Evolutionary conservation across 108 stramenopile genomes (phyloP), one percentile per base, ranked within the genome.

Genomic region (Nitzschia sp.): DNA sequence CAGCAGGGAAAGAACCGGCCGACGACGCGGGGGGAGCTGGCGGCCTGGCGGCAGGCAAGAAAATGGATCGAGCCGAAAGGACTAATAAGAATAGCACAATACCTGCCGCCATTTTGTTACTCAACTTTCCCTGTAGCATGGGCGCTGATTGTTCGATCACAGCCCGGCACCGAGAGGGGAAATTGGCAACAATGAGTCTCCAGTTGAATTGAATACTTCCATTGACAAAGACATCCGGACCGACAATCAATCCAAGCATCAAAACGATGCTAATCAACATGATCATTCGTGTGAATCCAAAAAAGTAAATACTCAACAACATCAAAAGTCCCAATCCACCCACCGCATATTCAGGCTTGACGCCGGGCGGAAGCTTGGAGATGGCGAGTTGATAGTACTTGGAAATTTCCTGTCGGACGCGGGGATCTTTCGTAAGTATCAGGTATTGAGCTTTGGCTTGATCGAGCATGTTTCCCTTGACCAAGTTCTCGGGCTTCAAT

Each of bases 401-500:
- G 0, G 57, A 19, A 3, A 69, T 69, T 48, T 69, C 46, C 33
- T 31, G 66, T 47, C 50, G 45, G 26, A 79, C 35, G 5, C 60
- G 30, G 0, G 79, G 79, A 71, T 79, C 69, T 28, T 77, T 78
- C 34, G 30, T 34, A 8, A 80, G 16, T 36, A 73, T 71, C 47
- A 66, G 52, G 31, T 55, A 80, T 48, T 80, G 76, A 1, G 72
- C 79, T 26, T 69, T 45, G 23, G 36, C 32, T 53, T 79, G 66
- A 47, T 84, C 83, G 36, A 80, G 26, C 53, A 30, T 66, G 36
- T 25, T 60, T 1, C 64, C 76, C 26, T 69, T 59, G 27, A 53
- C 50, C 11, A 84, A 36, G 58, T 84, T 84, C 19, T 80, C 79
- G 6, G 79, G 72, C 53, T 80, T 80, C 23, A 83, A 47, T 3